These are phyloP conservation scores for Alternaria gansuensis DNA, from an alignment of 2,329 filamentous ascomycete genomes.

Conservation along the genomic window DNA sequence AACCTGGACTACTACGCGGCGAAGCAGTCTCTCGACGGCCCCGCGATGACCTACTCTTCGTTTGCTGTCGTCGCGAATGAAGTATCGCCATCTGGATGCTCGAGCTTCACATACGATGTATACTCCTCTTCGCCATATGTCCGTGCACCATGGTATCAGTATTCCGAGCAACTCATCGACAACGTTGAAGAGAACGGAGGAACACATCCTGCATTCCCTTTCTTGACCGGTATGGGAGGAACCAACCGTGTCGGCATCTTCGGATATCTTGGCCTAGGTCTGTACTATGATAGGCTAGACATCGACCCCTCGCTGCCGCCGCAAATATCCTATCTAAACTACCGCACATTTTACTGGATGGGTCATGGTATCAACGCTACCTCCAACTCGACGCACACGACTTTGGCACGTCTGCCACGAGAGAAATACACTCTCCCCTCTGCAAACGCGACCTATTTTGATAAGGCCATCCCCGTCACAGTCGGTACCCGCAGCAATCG, in stretches of 20 bases:
- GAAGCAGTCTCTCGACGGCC: constrained; percentile 72
- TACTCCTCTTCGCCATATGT: constrained; percentile 71
- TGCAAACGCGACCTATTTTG: constrained; percentile 64
- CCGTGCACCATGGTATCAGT: constrained; percentile 73
- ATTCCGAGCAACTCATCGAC: constrained; percentile 74
- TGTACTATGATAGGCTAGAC: constrained; percentile 67
- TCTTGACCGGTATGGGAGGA: constrained; percentile 75
- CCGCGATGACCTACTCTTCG: constrained; percentile 77
- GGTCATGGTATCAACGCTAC: constrained; percentile 69
- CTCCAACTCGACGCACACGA: constrained; percentile 72
- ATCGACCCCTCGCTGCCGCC: constrained; percentile 72
- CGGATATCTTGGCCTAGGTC: constrained; percentile 71
- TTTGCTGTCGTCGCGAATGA: constrained; percentile 73
- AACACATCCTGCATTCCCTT: constrained; percentile 74
- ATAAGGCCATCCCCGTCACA: constrained; percentile 66
- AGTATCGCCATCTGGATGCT: constrained; percentile 72
- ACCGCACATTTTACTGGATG: constrained; percentile 72
- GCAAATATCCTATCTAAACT: constrained; percentile 68
- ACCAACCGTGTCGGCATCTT: constrained; percentile 73
- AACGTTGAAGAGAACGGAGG: constrained; percentile 68
- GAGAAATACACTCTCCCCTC: constrained; percentile 57
- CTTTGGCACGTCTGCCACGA: constrained; percentile 61
- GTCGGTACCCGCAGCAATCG: constrained; percentile 57
- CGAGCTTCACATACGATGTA: constrained; percentile 72
- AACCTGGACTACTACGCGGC: constrained; percentile 75